Base-by-base conservation (phyloP, 148 eudicot genomes). In the Linanthus parryae region DNA sequence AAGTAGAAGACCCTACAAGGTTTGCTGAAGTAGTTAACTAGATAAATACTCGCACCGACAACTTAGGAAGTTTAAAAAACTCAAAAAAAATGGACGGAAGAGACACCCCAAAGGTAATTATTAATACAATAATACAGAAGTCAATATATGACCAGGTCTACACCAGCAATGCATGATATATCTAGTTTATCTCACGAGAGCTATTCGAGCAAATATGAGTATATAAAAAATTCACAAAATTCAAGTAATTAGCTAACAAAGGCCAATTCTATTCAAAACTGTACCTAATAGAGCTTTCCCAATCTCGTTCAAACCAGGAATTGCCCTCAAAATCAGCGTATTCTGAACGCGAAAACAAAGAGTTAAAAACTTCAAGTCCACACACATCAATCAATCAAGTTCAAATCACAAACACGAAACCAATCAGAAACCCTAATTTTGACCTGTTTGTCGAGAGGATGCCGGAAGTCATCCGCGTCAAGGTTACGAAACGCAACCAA, bases 391-490 rank as follows among this genome's bases (percentile, higher is more conserved):
- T 36, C 17, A 26, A 10, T 16, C 8, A 25, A 16, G 25, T 21
- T 34, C 8, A 22, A 33, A 19, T 30, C 42, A 22, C 15, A 24
- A 14, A 3, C 7, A 53, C 5, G 44, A 17, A 30, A 16, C 14
- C 3, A 2, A 8, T 29, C 54, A 4, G 13, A 10, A 30, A 12
- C 31, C 23, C 9, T 27, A 16, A 37, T 3, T 29, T 30, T 54
- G 36, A 90, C 97, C 69, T 84, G 97, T 66, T 72, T 69, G 69
- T 91, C 95, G 35, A 91, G 98, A 18, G 98, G 95, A 58, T 91
- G 98, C 24, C 95, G 70, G 48, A 91, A 81, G 56, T 91, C 98
- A 65, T 86, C 95, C 4, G 98, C 95, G 19, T 91, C 89, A 7
- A 91, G 86, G 56, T 74, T 68, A 20, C 78, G 82, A 41, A 81